phyloP scores from a whole-genome alignment of 1,284 basidiomycete species.

The Clitocybe nebularis region DNA sequence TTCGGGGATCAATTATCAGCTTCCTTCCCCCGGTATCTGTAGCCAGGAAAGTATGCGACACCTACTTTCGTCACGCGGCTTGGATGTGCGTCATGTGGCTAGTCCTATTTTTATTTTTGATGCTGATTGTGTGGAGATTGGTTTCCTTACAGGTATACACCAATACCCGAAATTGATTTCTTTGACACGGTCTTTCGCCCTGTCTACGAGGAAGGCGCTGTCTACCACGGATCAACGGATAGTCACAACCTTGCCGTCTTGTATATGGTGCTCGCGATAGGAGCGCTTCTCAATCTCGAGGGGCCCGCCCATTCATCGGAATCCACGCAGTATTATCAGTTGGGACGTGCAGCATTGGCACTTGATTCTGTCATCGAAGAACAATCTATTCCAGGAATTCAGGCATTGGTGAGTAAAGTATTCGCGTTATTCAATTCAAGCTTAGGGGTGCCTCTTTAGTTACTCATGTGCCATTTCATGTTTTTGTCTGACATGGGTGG shows the following conservation, averaged over 20 bases:
- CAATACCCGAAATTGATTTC: conserved; percentile 54
- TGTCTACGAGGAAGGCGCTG: conserved; percentile 43
- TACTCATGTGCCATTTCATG: conserved; percentile 72
- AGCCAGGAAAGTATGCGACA: conserved; percentile 41
- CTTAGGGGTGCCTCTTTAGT: too few species aligned
- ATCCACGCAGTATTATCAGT: conserved; percentile 53
- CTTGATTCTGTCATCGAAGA: conserved; percentile 61
- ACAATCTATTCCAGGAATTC: conserved; percentile 57
- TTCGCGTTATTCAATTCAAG: too few species aligned
- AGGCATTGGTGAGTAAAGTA: conserved; percentile 61
- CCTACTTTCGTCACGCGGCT: conserved; percentile 62
- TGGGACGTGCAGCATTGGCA: conserved; percentile 54
- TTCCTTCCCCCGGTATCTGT: conserved; percentile 41
- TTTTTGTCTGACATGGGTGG: conserved; percentile 60
- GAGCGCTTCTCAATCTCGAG: conserved; percentile 46
- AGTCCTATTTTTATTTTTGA: conserved; percentile 11
- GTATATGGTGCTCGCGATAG: conserved; percentile 44
- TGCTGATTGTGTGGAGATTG: conserved; percentile 13
- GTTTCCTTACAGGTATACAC: conserved; percentile 47
- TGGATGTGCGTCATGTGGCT: conserved; percentile 56
- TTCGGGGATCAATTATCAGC: conserved; percentile 40
- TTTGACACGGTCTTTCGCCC: conserved; percentile 46
- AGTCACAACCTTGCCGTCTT: conserved; percentile 44
- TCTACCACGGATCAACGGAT: conserved; percentile 36
- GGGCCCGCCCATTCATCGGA: conserved; percentile 45